A percentile compares a stretch with the other conserved stretches of the same genome.
These are phyloP conservation scores for Jimgerdemannia flammicorona DNA, from an alignment of 192 early-diverging fungal species.

Conservation along the genomic window DNA sequence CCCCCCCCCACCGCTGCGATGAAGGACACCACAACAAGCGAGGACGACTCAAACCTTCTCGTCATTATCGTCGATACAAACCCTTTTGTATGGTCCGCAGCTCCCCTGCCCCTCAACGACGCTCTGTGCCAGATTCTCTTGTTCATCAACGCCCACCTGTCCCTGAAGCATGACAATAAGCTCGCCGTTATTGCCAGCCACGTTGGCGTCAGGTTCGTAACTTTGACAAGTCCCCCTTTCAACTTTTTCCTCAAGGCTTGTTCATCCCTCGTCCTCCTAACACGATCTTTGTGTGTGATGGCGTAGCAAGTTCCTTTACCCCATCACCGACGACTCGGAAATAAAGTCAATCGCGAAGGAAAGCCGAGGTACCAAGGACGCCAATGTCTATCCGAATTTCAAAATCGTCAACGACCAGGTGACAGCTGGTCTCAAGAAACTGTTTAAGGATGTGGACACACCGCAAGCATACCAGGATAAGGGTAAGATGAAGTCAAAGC, in stretches of 20 bases:
- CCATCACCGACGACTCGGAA: conserved; percentile 31
- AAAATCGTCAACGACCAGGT: conserved; percentile 49
- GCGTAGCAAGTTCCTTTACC: conserved; percentile 52
- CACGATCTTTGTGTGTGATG: not conserved
- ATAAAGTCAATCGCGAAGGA: conserved; percentile 10
- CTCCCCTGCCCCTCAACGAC: conserved; percentile 55
- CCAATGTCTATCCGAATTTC: conserved; percentile 57
- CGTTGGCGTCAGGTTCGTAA: conserved; percentile 47
- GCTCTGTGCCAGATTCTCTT: conserved; percentile 76
- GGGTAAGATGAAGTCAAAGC: conserved; percentile 8
- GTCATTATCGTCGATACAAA: conserved; percentile 84
- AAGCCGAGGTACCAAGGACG: conserved; percentile 33
- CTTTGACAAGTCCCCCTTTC: not conserved
- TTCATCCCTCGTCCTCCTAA: not conserved
- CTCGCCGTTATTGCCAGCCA: conserved; percentile 83
- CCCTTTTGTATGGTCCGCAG: conserved; percentile 62
- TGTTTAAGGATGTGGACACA: conserved; percentile 30
- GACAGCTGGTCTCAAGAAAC: conserved; percentile 28
- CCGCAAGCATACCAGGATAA: conserved; percentile 9
- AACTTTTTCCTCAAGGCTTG: not conserved
- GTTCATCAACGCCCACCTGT: conserved; percentile 92
- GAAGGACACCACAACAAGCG: not conserved
- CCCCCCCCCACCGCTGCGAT: not conserved
- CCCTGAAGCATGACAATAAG: conserved; percentile 82
- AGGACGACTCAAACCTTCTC: conserved; percentile 73